Evolutionary conservation across 192 early-diverging fungal species (phyloP).

Genomic region (Mycoemilia scoparia): DNA sequence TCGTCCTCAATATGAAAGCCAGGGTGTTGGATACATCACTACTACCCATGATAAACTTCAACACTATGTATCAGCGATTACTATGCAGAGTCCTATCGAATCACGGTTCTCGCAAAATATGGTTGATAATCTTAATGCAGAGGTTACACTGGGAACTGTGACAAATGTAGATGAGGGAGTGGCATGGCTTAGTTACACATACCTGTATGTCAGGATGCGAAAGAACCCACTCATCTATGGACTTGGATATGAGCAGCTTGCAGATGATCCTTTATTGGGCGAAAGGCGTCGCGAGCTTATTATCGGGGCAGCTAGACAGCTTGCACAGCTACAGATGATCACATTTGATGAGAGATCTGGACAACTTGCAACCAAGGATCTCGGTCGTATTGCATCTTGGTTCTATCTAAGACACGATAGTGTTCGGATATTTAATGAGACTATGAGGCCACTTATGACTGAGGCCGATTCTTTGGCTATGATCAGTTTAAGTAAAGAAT

Average conservation of each 20-base stretch:
- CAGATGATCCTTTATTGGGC: slow-evolving; percentile 62
- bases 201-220: slow-evolving; percentile 87
- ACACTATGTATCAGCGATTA: slow-evolving; percentile 88
- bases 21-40: slow-evolving; percentile 86
- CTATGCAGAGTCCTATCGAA: slow-evolving; percentile 94
- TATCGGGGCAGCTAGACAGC: slow-evolving; percentile 43
- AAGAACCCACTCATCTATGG: slow-evolving; percentile 93
- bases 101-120: slow-evolving; percentile 69
- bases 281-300: slow-evolving; percentile 71
- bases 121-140: slow-evolving; percentile 93
- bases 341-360: slow-evolving; percentile 67
- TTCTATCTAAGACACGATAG: slow-evolving; percentile 82
- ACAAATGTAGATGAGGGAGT: slow-evolving; percentile 91
- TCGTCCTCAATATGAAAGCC: slow-evolving; percentile 76
- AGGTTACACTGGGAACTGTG: slow-evolving; percentile 87
- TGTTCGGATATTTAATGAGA: slow-evolving; percentile 71
- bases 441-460: slow-evolving; percentile 76
- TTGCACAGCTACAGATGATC: slow-evolving; percentile 86
- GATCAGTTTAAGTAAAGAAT: slow-evolving; percentile 81
- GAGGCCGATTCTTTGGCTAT: slow-evolving; percentile 84
- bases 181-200: slow-evolving; percentile 94
- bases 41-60: slow-evolving; percentile 83
- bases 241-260: slow-evolving; percentile 51
- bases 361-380: slow-evolving; percentile 71
- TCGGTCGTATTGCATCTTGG: slow-evolving; percentile 81